Evolutionary conservation across 1,284 basidiomycete species (phyloP).

Genomic region (Vanrija sp.): DNA sequence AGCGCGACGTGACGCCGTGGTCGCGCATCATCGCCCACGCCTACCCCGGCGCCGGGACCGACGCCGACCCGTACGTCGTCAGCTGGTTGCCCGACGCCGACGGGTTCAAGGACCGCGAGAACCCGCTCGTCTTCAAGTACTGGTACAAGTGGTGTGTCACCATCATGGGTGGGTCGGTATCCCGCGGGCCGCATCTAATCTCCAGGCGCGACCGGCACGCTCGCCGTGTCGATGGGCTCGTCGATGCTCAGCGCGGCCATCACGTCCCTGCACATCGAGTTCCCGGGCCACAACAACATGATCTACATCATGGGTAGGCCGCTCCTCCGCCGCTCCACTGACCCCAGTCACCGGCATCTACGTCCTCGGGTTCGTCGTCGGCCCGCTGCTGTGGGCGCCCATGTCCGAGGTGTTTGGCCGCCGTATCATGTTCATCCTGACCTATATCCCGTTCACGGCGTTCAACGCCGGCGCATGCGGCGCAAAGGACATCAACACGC

Average conservation of each 20-base stretch:
- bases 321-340: neutral
- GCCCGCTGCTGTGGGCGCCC: slow-evolving; percentile 32
- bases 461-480: slow-evolving; percentile 50
- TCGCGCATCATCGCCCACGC: slow-evolving; percentile 36
- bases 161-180: slow-evolving; percentile 10
- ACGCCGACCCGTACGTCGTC: slow-evolving; percentile 47
- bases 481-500: slow-evolving; percentile 43
- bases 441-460: slow-evolving; percentile 46
- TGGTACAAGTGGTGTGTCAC: slow-evolving; percentile 36
- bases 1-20: slow-evolving; percentile 41
- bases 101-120: slow-evolving; percentile 24
- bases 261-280: slow-evolving; percentile 17
- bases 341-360: slow-evolving; percentile 14
- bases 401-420: slow-evolving; percentile 37
- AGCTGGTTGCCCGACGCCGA: slow-evolving; percentile 27
- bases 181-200: neutral
- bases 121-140: slow-evolving; percentile 28
- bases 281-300: slow-evolving; percentile 20
- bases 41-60: slow-evolving; percentile 46
- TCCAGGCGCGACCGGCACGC: slow-evolving; percentile 15
- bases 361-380: slow-evolving; percentile 19
- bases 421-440: slow-evolving; percentile 46
- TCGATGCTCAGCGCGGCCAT: slow-evolving; percentile 27
- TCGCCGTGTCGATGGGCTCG: slow-evolving; percentile 24
- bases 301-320: slow-evolving; percentile 22